A percentile compares a stretch with the other conserved stretches of the same genome.
phyloP scores from a whole-genome alignment of 306 rosid genomes.

The Delonix regia region DNA sequence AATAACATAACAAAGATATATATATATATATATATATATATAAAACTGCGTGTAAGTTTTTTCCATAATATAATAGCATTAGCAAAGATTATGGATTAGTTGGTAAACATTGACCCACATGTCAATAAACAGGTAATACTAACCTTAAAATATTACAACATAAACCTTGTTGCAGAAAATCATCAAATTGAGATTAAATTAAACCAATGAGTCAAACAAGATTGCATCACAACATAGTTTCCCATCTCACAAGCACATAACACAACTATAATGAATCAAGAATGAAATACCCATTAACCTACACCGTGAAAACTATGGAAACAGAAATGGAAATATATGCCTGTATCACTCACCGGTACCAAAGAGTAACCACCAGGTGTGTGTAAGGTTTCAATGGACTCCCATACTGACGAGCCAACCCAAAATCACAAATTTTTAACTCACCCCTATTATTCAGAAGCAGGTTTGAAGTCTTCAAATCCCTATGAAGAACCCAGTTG shows the following conservation, averaged over 20 bases:
- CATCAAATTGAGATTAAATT: not conserved
- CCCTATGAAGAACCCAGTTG: slow-evolving; percentile 99
- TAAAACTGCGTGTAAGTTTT: too few relatives aligned
- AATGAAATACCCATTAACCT: slow-evolving; percentile 9
- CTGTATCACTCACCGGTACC: slow-evolving; percentile 99
- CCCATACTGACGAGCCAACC: slow-evolving; percentile 98
- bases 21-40: too few relatives aligned
- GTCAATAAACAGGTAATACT: not conserved
- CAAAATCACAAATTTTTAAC: slow-evolving; percentile 98
- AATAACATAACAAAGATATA: too few relatives aligned
- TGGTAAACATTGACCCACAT: not conserved
- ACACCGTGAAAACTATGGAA: not conserved
- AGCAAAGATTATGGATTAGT: not conserved
- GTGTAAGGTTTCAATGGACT: slow-evolving; percentile 98
- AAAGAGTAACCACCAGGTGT: slow-evolving; percentile 97
- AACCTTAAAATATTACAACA: not conserved
- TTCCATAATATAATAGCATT: too few relatives aligned
- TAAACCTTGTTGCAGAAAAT: not conserved
- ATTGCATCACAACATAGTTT: not conserved
- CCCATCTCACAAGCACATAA: not conserved
- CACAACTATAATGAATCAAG: not conserved
- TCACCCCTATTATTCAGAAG: slow-evolving; percentile 96
- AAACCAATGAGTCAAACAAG: not conserved
- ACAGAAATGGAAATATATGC: not conserved
- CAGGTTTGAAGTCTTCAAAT: slow-evolving; percentile 89